phyloP scores from a whole-genome alignment of 352 stramenopile species.

The Phytophthora pinifolia region DNA sequence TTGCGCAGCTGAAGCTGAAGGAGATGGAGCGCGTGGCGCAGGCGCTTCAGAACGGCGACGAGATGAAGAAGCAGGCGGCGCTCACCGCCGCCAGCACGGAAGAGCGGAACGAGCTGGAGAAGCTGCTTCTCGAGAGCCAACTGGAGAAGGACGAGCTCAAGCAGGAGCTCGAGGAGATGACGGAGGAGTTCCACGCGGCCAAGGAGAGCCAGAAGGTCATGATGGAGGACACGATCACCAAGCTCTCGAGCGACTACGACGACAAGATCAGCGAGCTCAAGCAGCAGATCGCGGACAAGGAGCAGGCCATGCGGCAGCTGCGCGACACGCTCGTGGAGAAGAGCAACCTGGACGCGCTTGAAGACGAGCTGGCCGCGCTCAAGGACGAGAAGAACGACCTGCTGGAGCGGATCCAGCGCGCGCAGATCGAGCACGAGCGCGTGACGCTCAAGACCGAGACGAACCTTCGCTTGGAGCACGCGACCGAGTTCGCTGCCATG shows the following conservation, averaged over 20 bases:
- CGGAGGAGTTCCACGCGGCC: constrained; percentile 32
- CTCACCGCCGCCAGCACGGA: constrained; percentile 30
- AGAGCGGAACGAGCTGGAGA: constrained; percentile 51
- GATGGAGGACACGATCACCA: constrained; percentile 41
- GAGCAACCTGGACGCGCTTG: constrained; percentile 46
- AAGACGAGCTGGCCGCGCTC: constrained; percentile 38
- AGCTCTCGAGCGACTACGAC: constrained; percentile 53
- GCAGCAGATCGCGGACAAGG: constrained; percentile 42
- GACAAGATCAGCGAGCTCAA: constrained; percentile 47
- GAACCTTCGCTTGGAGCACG: constrained; percentile 31
- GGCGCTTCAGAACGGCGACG: constrained; percentile 32
- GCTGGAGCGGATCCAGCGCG: constrained; percentile 40
- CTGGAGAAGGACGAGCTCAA: constrained; percentile 59
- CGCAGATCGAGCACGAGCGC: constrained; percentile 42
- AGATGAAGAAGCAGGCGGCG: constrained; percentile 33
- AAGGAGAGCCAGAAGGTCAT: constrained; percentile 41
- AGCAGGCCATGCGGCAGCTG: constrained; percentile 44
- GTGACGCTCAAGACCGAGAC: constrained; percentile 35
- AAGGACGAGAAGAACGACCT: constrained; percentile 57
- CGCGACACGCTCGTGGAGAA: constrained; percentile 49
- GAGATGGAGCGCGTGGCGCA: constrained; percentile 56
- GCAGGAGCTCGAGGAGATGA: constrained; percentile 49
- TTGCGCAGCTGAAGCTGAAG: constrained; percentile 60
- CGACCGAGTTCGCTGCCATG: constrained; percentile 43
- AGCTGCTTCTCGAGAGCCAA: constrained; percentile 49